phyloP scores from a whole-genome alignment of 2,329 filamentous ascomycete species.

The Grosmannia penicillata region DNA sequence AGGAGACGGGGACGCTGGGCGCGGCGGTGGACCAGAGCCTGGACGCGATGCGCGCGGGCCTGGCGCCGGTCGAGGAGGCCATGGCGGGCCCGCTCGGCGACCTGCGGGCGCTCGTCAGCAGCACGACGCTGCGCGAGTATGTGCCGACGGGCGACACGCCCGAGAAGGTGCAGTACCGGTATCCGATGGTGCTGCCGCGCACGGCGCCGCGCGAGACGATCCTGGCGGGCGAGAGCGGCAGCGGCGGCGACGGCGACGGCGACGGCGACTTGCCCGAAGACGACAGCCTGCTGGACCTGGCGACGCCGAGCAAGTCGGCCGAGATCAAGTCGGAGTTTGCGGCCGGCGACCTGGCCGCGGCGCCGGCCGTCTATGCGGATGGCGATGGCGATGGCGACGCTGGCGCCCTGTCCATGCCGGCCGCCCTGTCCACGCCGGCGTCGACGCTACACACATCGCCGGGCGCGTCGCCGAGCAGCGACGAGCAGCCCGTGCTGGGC shows the following conservation, averaged over 20 bases:
- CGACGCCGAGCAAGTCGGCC: neutral
- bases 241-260: neutral
- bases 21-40: constrained; percentile 50
- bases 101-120: constrained; percentile 54
- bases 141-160: constrained; percentile 75
- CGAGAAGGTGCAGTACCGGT: constrained; percentile 66
- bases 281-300: neutral
- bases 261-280: neutral
- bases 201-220: constrained; percentile 40
- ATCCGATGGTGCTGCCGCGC: constrained; percentile 61
- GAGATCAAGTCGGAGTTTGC: neutral
- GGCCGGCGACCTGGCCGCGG: neutral
- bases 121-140: constrained; percentile 61
- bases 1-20: constrained; percentile 53
- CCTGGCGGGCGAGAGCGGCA: constrained; percentile 13
- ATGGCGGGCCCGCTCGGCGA: constrained; percentile 55
- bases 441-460: constrained; percentile 6
- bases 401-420: too few species aligned
- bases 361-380: constrained; percentile 14
- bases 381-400: too few species aligned
- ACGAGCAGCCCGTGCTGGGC: constrained; percentile 13
- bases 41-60: constrained; percentile 38
- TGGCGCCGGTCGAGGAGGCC: constrained; percentile 43
- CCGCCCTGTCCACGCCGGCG: too few species aligned
- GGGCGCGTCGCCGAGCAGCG: constrained; percentile 6